Base-by-base conservation (phyloP, 306 rosid genomes). In the Malus sylvestris region DNA sequence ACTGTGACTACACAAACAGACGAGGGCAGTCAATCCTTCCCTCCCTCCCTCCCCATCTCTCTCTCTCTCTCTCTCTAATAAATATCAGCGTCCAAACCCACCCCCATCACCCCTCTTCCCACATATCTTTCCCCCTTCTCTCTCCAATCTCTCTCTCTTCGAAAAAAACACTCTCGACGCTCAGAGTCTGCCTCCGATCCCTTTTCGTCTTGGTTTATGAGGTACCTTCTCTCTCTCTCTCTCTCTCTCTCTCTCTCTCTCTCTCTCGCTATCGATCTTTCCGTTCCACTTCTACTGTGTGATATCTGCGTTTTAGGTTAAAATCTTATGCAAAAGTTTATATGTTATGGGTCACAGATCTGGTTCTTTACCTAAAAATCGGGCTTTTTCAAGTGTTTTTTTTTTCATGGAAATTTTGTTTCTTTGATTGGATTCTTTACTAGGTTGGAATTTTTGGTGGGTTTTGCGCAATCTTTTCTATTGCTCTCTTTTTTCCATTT, bases 131-230 rank as follows among this genome's bases (percentile, higher is more conserved):
- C 63, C 64, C 46, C 46, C n/a, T 18, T 25, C 42, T 78, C 49
- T 38, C 11, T 44, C 79, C 49, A 19, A 42, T 59, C 76, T 60
- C 70, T 38, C 32, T 52, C 29, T 71, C 67, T 25, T 46, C 78
- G 32, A 29, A 46, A 73, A 20, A 73, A 18, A 38, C 49, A 68
- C 76, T 71, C 77, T 64, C 61, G 68, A 69, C 82, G 38, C 82
- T 45, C 84, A 81, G 83, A 78, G 69, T 70, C 78, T 29, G 85
- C 77, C 90, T 82, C 85, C 89, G 98, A 89, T 90, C 81, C 86
- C 67, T 69, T 84, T 77, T 89, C 98, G 91, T 87, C 98, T 84
- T 93, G 93, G 98, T 93, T 93, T 93, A 93, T 93, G 98, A 93
- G 98, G 98, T 93, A 42, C 55, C 14, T 15, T 51, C 62, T 20